Evolutionary conservation across 1,139 yeast species (phyloP).

Genomic region (Lodderomyces jiufengensis): DNA sequence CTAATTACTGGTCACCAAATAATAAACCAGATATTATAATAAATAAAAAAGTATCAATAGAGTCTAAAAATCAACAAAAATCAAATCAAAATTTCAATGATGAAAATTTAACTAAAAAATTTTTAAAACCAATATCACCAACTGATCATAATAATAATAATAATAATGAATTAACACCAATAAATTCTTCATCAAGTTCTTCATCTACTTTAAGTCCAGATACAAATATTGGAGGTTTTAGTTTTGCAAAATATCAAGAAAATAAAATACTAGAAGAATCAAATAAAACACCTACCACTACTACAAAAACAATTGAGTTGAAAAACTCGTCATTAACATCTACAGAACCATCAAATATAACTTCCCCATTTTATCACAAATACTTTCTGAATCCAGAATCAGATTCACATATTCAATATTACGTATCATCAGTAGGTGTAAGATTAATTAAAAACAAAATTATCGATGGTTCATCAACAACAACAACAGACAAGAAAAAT

Average conservation of each 20-base stretch:
- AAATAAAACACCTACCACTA: background rate
- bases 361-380: constrained; percentile 71
- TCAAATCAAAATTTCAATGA: background rate
- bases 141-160: background rate
- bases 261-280: constrained; percentile 1
- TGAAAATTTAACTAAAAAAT: background rate
- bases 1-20: constrained; percentile 66
- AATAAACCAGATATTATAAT: constrained; percentile 27
- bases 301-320: background rate
- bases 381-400: constrained; percentile 89
- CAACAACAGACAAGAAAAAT: constrained; percentile 15
- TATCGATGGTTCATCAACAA: constrained; percentile 19
- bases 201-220: no score
- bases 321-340: no score
- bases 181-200: no score
- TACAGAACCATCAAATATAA: no score
- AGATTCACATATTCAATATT: constrained; percentile 77
- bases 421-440: constrained; percentile 63
- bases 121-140: background rate
- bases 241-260: background rate
- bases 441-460: constrained; percentile 48
- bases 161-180: no score
- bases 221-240: constrained; percentile 1
- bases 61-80: background rate
- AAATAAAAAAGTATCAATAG: no score